Conservation (phyloP, 441 rosid species). For the Macaranga tanarius region DNA sequence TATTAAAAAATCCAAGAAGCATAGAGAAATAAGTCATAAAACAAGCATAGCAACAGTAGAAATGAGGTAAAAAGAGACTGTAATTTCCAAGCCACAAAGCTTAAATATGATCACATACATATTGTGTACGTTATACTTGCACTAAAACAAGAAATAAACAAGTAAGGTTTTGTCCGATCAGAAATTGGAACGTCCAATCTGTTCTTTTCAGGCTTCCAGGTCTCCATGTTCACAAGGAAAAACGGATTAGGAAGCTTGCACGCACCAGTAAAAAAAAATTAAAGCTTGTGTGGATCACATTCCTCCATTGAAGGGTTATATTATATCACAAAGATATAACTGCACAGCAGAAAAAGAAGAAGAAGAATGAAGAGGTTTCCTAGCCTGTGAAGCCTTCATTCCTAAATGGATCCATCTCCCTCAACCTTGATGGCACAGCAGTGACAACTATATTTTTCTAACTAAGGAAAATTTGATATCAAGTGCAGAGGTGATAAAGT, state of each 20-base stretch:
- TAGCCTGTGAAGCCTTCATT: neutral
- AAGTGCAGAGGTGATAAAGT: neutral
- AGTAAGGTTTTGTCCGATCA: neutral
- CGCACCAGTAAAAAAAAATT: neutral
- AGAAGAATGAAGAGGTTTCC: neutral
- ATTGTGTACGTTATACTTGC: neutral
- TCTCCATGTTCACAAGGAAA: neutral
- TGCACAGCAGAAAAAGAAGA: neutral
- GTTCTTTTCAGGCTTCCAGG: slow-evolving; percentile 4
- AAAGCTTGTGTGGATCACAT: neutral
- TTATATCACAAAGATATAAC: neutral
- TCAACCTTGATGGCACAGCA: neutral
- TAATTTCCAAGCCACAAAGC: neutral
- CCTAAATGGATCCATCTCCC: neutral
- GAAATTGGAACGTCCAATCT: neutral
- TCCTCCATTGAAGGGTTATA: neutral
- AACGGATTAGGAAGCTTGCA: neutral
- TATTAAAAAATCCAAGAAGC: neutral
- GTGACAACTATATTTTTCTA: neutral
- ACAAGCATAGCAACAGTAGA: neutral
- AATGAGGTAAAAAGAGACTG: neutral
- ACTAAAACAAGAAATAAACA: neutral
- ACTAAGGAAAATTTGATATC: neutral
- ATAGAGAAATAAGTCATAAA: neutral
- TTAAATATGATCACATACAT: neutral